These are phyloP conservation scores for Eutrema salsugineum DNA, from an alignment of 441 rosid species.

Conservation along the genomic window DNA sequence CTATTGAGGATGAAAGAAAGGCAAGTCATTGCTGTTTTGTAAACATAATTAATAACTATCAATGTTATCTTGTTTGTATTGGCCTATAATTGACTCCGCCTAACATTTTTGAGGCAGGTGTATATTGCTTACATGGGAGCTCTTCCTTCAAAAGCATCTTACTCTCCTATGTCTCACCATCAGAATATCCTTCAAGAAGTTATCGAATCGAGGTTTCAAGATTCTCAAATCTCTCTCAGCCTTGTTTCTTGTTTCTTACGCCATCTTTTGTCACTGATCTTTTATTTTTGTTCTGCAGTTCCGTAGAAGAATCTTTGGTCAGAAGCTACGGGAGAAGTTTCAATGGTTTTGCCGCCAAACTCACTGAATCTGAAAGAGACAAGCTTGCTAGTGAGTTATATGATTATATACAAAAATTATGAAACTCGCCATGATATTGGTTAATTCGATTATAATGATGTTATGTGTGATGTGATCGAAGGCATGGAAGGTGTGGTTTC, in stretches of 20 bases:
- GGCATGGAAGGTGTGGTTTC: conserved; percentile 36
- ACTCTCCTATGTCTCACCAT: conserved; percentile 29
- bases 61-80: not conserved
- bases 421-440: not conserved
- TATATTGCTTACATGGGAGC: conserved; percentile 52
- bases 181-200: conserved; percentile 36
- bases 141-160: conserved; percentile 17
- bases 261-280: not conserved
- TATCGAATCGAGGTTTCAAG: conserved; percentile 36
- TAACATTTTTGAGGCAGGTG: conserved; percentile 14
- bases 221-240: not conserved
- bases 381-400: conserved; percentile 20
- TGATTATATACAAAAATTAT: not conserved
- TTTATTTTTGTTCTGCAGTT: not conserved
- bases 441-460: not conserved
- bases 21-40: not conserved
- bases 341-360: conserved; percentile 38
- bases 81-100: not conserved
- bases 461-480: not conserved
- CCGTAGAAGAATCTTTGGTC: conserved; percentile 40
- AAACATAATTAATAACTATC: not conserved
- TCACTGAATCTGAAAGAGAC: conserved; percentile 35
- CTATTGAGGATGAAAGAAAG: conserved; percentile 20
- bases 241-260: not conserved
- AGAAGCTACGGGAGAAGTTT: conserved; percentile 51